Base-by-base conservation (phyloP, 1,284 basidiomycete genomes). In the Grifola frondosa region DNA sequence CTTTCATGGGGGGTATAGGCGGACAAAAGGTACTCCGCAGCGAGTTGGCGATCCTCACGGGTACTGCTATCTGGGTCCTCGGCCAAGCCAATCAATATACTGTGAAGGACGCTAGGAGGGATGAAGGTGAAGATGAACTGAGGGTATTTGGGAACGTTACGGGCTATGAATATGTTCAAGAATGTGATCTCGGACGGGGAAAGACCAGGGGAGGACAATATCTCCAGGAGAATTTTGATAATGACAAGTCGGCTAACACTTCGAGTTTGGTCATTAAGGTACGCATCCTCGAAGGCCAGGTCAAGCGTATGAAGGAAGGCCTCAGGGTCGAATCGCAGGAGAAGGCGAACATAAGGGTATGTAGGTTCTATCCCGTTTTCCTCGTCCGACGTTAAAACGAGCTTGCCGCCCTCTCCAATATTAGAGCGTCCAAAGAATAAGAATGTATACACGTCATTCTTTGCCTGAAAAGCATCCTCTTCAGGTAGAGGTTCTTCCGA, bases 121-220 rank as follows among this genome's bases (percentile, higher is more conserved):
- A 95, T 74, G 44, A 78, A 69, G 7, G 20, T 16, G 25, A 46
- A 42, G 46, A 98, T 77, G 66, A 88, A 94, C 65, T 97, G 94
- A 0, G 88, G 85, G 65, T 98, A 99, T 68, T 98, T 99, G 0
- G 97, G 91, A 12, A 97, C 81, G 63, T 98, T 99, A 45, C 95
- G 87, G 1, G 97, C 91, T 45, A 98, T 80, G 65, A 99, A 99
- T 53, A 99, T 97, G 61, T 94, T 83, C 37, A 96, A 75, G 63
- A 99, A 91, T 3, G 88, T 91, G 39, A 73, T 68, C 59, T 91
- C 91, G 25, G 74, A 67, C 12, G 80, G 67, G 1, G 80, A 68
- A 21, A 91, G 66, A 34, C 70, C 69, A 17, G 73, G 69, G 13
- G 79, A 73, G 5, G 78, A 67, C 10, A 86, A 58, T 32, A 97